Evolutionary conservation across 345 rosid genomes (phyloP).

Genomic region (Populus tremula): DNA sequence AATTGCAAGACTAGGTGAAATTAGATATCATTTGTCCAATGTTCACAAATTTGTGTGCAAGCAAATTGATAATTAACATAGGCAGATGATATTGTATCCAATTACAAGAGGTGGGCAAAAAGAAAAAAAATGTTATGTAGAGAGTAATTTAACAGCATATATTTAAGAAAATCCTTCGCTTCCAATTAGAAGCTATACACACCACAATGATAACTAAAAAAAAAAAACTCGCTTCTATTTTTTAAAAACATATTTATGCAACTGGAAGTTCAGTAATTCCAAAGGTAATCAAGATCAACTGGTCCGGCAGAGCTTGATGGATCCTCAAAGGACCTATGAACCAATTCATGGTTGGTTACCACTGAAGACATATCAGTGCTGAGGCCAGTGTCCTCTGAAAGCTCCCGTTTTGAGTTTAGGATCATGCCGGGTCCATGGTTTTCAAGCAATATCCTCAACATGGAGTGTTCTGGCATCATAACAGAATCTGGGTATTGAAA

Average conservation of each 20-base stretch:
- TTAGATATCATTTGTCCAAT: not conserved
- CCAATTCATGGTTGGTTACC: conserved; percentile 26
- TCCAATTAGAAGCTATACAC: conserved; percentile 6
- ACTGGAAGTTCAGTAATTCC: conserved; percentile 39
- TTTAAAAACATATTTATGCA: too few species aligned
- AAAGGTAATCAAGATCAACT: conserved; percentile 41
- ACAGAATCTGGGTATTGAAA: conserved; percentile 14
- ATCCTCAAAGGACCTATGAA: conserved; percentile 25
- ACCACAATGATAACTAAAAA: not conserved
- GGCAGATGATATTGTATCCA: not conserved
- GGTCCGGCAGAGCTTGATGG: conserved; percentile 37
- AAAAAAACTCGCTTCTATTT: not conserved
- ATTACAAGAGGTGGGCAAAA: not conserved
- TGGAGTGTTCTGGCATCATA: conserved; percentile 24
- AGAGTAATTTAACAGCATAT: not conserved
- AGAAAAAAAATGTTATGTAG: too few species aligned
- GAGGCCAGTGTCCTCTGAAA: conserved; percentile 10
- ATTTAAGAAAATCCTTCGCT: not conserved
- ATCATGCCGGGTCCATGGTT: conserved; percentile 4
- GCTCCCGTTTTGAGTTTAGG: conserved; percentile 1
- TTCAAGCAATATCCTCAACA: conserved; percentile 49
- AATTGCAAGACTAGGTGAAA: not conserved
- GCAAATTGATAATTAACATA: not conserved
- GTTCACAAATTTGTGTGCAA: not conserved
- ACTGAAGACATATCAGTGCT: conserved; percentile 13